A percentile compares a stretch with the other conserved stretches of the same genome.
Evolutionary conservation across 1,284 basidiomycete genomes (phyloP).

Genomic region (Ganoderma meredithae): DNA sequence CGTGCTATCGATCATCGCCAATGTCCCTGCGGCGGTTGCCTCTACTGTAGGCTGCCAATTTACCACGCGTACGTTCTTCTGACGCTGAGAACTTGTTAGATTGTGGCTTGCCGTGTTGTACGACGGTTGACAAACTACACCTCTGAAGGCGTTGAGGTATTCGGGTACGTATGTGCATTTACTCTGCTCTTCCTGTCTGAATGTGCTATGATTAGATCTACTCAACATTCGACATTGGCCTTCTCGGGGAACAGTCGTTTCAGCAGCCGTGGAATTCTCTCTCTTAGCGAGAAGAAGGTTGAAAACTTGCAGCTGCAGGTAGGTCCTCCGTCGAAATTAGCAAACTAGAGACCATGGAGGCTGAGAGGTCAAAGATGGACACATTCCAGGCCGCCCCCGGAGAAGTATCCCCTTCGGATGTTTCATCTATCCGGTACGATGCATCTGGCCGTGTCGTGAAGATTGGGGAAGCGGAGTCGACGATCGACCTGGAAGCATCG

Average conservation of each 20-base stretch:
- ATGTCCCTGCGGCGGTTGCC: slow-evolving; percentile 74
- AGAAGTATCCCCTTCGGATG: slow-evolving; percentile 44
- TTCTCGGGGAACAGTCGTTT: slow-evolving; percentile 40
- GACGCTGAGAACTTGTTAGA: slow-evolving; percentile 46
- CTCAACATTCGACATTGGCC: slow-evolving; percentile 47
- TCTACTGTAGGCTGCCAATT: slow-evolving; percentile 57
- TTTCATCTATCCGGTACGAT: slow-evolving; percentile 55
- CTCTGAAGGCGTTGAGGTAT: slow-evolving; percentile 55
- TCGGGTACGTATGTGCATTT: slow-evolving; percentile 50
- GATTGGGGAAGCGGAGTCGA: slow-evolving; percentile 38
- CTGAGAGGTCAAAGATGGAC: slow-evolving; percentile 53
- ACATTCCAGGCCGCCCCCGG: slow-evolving; percentile 54
- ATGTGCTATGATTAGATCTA: slow-evolving; percentile 33
- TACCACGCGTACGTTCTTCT: background rate
- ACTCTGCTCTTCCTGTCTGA: slow-evolving; percentile 22
- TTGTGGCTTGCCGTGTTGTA: slow-evolving; percentile 75
- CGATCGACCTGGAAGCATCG: slow-evolving; percentile 64
- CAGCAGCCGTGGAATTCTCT: slow-evolving; percentile 40
- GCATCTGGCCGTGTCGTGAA: slow-evolving; percentile 54
- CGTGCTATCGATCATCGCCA: slow-evolving; percentile 78
- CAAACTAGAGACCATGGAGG: background rate
- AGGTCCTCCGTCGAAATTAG: slow-evolving; percentile 9
- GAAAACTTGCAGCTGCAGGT: slow-evolving; percentile 61
- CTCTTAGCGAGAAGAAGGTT: slow-evolving; percentile 44
- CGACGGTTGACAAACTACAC: slow-evolving; percentile 70